Evolutionary conservation across 441 rosid species (phyloP).

Genomic region (Rhodomyrtus psidioides): DNA sequence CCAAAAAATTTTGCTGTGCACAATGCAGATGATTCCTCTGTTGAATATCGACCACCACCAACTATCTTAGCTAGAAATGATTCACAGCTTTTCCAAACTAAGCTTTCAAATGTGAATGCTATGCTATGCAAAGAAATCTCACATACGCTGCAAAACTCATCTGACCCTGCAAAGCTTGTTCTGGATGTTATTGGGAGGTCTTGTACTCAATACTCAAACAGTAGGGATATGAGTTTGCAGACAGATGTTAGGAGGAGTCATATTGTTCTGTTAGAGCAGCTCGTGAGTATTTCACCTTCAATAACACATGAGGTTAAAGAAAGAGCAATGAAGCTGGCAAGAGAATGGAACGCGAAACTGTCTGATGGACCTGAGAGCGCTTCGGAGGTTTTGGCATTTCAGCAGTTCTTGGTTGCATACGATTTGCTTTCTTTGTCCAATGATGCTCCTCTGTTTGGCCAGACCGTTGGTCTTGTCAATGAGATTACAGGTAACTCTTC

Average conservation of each 20-base stretch:
- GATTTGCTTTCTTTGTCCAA: conserved; percentile 14
- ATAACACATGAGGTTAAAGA: conserved; percentile 16
- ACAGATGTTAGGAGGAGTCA: conserved; percentile 9
- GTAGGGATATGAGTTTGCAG: conserved; percentile 10
- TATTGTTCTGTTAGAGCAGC: conserved; percentile 21
- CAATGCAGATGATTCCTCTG: too few species aligned
- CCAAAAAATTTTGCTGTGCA: too few species aligned
- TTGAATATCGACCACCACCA: conserved; percentile 7
- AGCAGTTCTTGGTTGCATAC: conserved; percentile 25
- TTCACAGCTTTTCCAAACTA: neutral
- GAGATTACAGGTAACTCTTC: neutral
- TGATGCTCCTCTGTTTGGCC: neutral
- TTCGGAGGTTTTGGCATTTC: conserved; percentile 18
- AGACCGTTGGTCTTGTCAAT: conserved; percentile 14
- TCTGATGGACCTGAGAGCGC: neutral
- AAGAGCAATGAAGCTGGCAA: conserved; percentile 19
- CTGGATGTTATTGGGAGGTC: conserved; percentile 23
- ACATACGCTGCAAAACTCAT: conserved; percentile 12
- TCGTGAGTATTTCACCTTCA: conserved; percentile 13
- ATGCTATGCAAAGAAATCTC: conserved; percentile 22
- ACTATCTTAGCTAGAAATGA: conserved; percentile 1
- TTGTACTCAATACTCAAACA: conserved; percentile 3
- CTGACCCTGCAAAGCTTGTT: conserved; percentile 40
- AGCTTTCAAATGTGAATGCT: conserved; percentile 1
- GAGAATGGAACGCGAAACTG: conserved; percentile 25